Evolutionary conservation across 2,329 filamentous ascomycete species (phyloP).

Genomic region (Penicillium sp.): DNA sequence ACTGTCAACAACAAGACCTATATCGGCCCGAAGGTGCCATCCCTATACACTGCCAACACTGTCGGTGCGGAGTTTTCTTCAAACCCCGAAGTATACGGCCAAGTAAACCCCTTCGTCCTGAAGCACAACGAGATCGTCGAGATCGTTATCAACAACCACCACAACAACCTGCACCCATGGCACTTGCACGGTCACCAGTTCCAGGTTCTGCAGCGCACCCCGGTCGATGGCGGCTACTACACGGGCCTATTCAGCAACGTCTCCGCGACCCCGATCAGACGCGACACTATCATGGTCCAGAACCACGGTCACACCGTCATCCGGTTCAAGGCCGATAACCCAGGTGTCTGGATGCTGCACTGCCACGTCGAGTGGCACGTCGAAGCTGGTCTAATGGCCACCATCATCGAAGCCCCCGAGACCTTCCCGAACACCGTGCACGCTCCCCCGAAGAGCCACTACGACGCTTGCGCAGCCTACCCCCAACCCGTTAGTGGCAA

Average conservation of each 20-base stretch:
- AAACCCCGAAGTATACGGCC: conserved; percentile 64
- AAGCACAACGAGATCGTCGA: conserved; percentile 53
- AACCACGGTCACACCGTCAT: conserved; percentile 33
- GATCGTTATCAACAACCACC: conserved; percentile 38
- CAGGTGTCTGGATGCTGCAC: conserved; percentile 38
- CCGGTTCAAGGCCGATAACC: conserved; percentile 38
- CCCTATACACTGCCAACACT: conserved; percentile 72
- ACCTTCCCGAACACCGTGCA: conserved; percentile 19
- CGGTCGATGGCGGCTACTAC: conserved; percentile 28
- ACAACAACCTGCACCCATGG: conserved; percentile 45
- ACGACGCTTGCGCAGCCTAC: conserved; percentile 24
- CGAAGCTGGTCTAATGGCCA: conserved; percentile 31
- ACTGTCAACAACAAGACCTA: conserved; percentile 79
- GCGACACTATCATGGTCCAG: conserved; percentile 37
- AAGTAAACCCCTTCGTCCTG: conserved; percentile 66
- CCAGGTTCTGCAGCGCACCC: conserved; percentile 40
- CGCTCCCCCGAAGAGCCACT: conserved; percentile 22
- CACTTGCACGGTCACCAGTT: conserved; percentile 56
- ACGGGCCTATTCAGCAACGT: conserved; percentile 25
- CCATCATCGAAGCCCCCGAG: conserved; percentile 34
- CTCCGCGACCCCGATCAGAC: conserved; percentile 28
- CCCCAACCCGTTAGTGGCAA: conserved; percentile 22
- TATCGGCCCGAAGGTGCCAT: conserved; percentile 69
- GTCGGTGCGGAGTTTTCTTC: conserved; percentile 52
- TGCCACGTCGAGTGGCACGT: conserved; percentile 41